A percentile compares a stretch with the other conserved stretches of the same genome.
These are phyloP conservation scores for Setaria italica DNA, from an alignment of 202 grass and related monocot species.

Conservation along the genomic window DNA sequence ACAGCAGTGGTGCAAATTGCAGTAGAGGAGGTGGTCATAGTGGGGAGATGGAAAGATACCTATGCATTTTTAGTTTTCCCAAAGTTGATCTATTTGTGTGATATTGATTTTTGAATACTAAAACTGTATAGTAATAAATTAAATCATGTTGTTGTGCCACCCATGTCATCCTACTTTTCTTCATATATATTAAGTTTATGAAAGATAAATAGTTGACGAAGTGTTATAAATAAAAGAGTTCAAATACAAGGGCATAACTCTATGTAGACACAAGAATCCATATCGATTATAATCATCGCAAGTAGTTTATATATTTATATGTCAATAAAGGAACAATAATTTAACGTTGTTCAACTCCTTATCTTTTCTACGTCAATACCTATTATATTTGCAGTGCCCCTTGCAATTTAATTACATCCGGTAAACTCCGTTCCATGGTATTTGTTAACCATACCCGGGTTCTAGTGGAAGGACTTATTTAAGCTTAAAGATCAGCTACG, in stretches of 20 bases:
- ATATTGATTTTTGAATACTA: neutral
- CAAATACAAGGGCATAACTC: neutral
- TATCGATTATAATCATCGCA: no score
- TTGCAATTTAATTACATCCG: neutral
- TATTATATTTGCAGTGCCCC: neutral
- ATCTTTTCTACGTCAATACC: neutral
- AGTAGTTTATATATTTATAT: neutral
- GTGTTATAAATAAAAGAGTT: neutral
- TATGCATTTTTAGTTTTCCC: neutral
- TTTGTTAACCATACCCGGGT: neutral
- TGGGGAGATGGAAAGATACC: constrained; percentile 16
- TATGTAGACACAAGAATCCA: neutral
- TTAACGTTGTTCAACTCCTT: neutral
- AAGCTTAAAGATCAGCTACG: neutral
- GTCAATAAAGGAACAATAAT: neutral
- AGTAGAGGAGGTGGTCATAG: neutral
- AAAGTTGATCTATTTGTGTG: neutral
- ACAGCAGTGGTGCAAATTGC: neutral
- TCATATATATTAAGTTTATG: neutral
- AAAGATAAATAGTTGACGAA: neutral
- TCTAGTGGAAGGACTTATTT: neutral
- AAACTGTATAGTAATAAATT: neutral
- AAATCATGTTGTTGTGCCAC: neutral
- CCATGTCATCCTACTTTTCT: no score
- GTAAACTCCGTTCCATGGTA: neutral